These are phyloP conservation scores for Tubosaeta sp. DNA, from an alignment of 768 basidiomycete genomes.

Conservation along the genomic window DNA sequence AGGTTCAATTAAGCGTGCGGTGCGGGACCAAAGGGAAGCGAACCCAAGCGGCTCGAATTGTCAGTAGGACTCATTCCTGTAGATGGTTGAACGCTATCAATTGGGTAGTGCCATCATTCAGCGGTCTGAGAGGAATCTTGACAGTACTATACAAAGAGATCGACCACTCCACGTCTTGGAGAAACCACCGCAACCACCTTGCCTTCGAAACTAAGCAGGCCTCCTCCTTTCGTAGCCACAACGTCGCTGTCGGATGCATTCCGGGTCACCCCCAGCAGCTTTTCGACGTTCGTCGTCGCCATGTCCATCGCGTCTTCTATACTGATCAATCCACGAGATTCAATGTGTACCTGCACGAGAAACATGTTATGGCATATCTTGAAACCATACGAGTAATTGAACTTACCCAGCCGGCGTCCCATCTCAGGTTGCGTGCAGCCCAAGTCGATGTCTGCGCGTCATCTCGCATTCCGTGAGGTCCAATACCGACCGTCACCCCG, in stretches of 20 bases:
- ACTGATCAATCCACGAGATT: conserved; percentile 38
- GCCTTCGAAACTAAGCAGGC: conserved; percentile 40
- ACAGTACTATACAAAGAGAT: conserved; percentile 34
- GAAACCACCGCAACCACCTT: conserved; percentile 44
- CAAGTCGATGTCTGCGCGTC: conserved; percentile 69
- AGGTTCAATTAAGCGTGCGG: too few relatives aligned
- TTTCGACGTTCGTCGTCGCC: conserved; percentile 41
- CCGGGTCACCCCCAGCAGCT: conserved; percentile 34
- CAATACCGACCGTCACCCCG: conserved; percentile 63
- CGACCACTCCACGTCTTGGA: conserved; percentile 29
- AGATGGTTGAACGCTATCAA: too few relatives aligned
- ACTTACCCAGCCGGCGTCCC: conserved; percentile 96
- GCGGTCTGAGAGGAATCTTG: too few relatives aligned
- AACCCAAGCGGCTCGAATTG: too few relatives aligned
- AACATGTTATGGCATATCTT: neutral
- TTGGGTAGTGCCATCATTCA: too few relatives aligned
- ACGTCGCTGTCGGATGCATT: conserved; percentile 28
- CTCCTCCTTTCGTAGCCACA: conserved; percentile 40
- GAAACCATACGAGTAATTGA: conserved; percentile 7
- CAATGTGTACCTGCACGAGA: conserved; percentile 29
- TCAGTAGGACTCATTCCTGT: too few relatives aligned
- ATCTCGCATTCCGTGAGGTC: conserved; percentile 40
- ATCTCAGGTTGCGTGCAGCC: conserved; percentile 82
- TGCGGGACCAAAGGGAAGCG: neutral
- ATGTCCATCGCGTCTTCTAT: conserved; percentile 37